phyloP scores from a whole-genome alignment of 73 alveolate genomes.

The Blepharisma stoltei region DNA sequence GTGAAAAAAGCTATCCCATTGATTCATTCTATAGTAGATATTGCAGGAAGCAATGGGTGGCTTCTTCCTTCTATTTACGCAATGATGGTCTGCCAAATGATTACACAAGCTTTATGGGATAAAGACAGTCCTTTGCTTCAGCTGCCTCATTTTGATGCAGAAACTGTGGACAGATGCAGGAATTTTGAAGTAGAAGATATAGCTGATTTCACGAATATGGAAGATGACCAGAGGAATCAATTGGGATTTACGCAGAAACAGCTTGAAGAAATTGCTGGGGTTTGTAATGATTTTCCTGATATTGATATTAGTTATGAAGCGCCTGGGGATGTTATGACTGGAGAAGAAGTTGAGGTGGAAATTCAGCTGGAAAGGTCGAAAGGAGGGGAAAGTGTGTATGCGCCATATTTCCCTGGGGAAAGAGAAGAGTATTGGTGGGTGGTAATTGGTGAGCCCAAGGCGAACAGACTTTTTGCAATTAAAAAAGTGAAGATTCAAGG shows the following conservation, averaged over 20 bases:
- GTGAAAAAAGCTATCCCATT: constrained; percentile 15
- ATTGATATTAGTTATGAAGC: constrained; percentile 28
- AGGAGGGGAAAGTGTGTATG: constrained; percentile 38
- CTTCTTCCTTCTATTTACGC: constrained; percentile 66
- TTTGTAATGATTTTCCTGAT: constrained; percentile 56
- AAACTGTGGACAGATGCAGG: constrained; percentile 52
- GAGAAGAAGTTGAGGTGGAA: constrained; percentile 31
- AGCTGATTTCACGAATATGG: constrained; percentile 65
- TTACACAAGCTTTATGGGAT: constrained; percentile 71
- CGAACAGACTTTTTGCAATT: constrained; percentile 30
- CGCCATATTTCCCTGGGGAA: constrained; percentile 58
- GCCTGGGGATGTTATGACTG: constrained; percentile 32
- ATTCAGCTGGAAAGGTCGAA: constrained; percentile 43
- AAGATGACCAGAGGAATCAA: constrained; percentile 55
- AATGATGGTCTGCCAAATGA: constrained; percentile 84
- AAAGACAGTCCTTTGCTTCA: constrained; percentile 66
- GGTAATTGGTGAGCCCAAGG: constrained; percentile 63
- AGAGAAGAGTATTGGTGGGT: constrained; percentile 93
- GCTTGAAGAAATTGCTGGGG: constrained; percentile 54
- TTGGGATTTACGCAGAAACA: constrained; percentile 37
- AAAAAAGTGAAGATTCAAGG: constrained; percentile 11
- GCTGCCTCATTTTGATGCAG: constrained; percentile 70
- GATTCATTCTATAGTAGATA: constrained; percentile 77
- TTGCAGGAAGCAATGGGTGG: constrained; percentile 65
- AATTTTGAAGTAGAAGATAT: constrained; percentile 53